Evolutionary conservation across 345 rosid genomes (phyloP).

Genomic region (Salix dunnii): DNA sequence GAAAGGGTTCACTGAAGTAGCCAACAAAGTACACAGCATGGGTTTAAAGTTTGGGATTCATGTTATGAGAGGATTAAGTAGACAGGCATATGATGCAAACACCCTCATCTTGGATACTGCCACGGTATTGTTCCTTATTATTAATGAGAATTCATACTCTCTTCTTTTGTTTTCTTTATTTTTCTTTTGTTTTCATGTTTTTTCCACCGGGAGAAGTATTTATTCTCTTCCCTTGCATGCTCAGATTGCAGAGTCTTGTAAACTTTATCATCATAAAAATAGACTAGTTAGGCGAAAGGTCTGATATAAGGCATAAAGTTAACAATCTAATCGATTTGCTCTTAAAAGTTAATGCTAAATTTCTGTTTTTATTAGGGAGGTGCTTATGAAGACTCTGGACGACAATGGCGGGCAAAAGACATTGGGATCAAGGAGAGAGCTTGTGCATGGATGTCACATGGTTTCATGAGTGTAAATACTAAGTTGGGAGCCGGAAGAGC

Average conservation of each 20-base stretch:
- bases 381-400: slow-evolving; percentile 54
- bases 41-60: slow-evolving; percentile 96
- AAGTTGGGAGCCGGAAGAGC: slow-evolving; percentile 73
- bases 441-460: slow-evolving; percentile 88
- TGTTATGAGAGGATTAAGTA: slow-evolving; percentile 89
- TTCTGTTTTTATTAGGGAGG: slow-evolving; percentile 45
- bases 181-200: neutral
- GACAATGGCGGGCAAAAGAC: slow-evolving; percentile 68
- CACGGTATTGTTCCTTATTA: slow-evolving; percentile 38
- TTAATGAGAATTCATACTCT: neutral
- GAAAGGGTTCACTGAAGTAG: slow-evolving; percentile 76
- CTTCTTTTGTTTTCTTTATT: neutral
- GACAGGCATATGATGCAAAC: slow-evolving; percentile 81
- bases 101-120: slow-evolving; percentile 57
- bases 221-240: neutral
- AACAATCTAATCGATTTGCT: neutral
- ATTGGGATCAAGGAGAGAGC: slow-evolving; percentile 78
- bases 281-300: neutral
- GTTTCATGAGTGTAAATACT: slow-evolving; percentile 87
- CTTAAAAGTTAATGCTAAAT: neutral
- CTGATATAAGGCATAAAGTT: neutral
- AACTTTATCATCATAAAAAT: neutral
- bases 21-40: slow-evolving; percentile 68
- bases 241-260: neutral
- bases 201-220: too few relatives aligned